These are phyloP conservation scores for Trametes cubensis DNA, from an alignment of 768 basidiomycete species.

Conservation along the genomic window DNA sequence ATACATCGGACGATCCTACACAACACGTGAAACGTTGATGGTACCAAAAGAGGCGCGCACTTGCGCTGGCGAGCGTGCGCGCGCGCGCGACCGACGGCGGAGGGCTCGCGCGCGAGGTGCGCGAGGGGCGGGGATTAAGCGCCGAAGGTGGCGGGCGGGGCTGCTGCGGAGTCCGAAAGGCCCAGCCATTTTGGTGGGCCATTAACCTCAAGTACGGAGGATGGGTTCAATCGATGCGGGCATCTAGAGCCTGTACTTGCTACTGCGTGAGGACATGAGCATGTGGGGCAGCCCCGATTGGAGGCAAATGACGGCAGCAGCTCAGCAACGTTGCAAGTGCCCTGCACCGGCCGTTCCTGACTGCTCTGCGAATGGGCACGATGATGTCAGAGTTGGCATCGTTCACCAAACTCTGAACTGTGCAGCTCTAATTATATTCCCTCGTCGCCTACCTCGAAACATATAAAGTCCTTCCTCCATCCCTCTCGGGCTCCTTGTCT, in stretches of 20 bases:
- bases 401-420: background rate
- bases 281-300: slow-evolving; percentile 7
- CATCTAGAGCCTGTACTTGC: slow-evolving; percentile 2
- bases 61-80: no score
- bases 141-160: no score
- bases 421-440: slow-evolving; percentile 7
- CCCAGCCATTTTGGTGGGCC: no score
- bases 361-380: background rate
- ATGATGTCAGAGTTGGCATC: slow-evolving; percentile 15
- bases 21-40: no score
- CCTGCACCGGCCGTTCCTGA: slow-evolving; percentile 12
- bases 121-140: no score
- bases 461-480: background rate
- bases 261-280: background rate
- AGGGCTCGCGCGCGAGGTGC: no score
- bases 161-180: no score
- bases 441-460: background rate
- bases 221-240: background rate
- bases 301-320: slow-evolving; percentile 14
- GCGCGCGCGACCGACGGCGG: no score
- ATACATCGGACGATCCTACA: no score
- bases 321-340: slow-evolving; percentile 9
- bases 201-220: no score
- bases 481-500: background rate
- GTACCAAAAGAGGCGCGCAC: no score